phyloP scores from a whole-genome alignment of 331 rosid species.

The Ulmus americana region DNA sequence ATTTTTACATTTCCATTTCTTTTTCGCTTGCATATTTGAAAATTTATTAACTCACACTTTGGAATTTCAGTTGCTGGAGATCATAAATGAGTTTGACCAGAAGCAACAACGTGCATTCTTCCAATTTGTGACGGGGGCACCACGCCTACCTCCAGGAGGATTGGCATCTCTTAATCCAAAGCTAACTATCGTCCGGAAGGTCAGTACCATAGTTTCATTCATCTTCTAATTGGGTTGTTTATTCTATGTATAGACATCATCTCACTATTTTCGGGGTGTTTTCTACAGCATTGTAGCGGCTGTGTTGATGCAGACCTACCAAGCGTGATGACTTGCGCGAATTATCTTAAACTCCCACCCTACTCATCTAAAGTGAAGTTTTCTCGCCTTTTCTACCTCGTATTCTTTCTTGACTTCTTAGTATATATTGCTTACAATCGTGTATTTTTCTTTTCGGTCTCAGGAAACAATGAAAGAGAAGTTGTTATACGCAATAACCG shows the following conservation, averaged over 20 bases:
- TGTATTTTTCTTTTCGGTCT: neutral
- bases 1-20: conserved; percentile 1
- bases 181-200: conserved; percentile 92
- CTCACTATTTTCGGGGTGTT: conserved; percentile 9
- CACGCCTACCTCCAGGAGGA: conserved; percentile 94
- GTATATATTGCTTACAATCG: neutral
- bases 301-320: conserved; percentile 73
- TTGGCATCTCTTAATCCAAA: conserved; percentile 89
- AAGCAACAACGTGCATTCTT: conserved; percentile 74
- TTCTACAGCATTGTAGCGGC: conserved; percentile 64
- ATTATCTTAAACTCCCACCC: conserved; percentile 92
- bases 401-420: neutral
- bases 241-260: conserved; percentile 4
- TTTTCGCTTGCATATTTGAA: conserved; percentile 11
- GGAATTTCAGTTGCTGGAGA: conserved; percentile 69
- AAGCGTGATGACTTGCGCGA: conserved; percentile 98
- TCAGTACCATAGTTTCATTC: conserved; percentile 8
- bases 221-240: neutral
- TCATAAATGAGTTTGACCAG: conserved; percentile 58
- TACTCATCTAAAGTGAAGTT: conserved; percentile 71
- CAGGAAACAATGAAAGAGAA: conserved; percentile 95
- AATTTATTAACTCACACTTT: conserved; percentile 7
- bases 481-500: conserved; percentile 78
- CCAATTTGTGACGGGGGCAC: conserved; percentile 95
- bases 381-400: neutral